Evolutionary conservation across 441 rosid species (phyloP), one percentile per base, ranked within the genome.

Genomic region (Sinapis alba): DNA sequence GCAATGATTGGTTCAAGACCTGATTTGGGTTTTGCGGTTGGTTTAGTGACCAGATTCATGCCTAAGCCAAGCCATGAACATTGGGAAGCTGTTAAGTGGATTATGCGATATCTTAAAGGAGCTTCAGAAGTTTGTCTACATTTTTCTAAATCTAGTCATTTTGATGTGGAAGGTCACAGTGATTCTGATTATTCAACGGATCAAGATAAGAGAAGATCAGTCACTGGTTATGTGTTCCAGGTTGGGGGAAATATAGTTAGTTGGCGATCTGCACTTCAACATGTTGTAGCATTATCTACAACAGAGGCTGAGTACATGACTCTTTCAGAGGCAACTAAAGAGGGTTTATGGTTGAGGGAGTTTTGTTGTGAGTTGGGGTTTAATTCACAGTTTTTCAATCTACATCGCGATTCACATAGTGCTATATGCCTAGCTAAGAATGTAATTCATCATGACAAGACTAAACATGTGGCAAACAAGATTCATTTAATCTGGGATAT

Each of bases 81-180:
- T 24, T 57, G 32, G 32, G 18, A 1, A 4, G 34, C 0, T 0
- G 34, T 57, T 0, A 57, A 24, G 1, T 57, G 34, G 62, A 6
- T 24, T 1, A 0, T 57, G 0, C 24, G 10, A 18, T 57, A 21
- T 6, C n/a, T n/a, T n/a, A n/a, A n/a, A n/a, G n/a, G n/a, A n/a
- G n/a, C n/a, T n/a, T n/a, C n/a, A n/a, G n/a, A 12, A 0, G 9
- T 56, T 0, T 20, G 16, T 1, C 3, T 23, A 0, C 5, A 6
- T 0, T 56, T 20, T 9, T 3, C 15, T 3, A 56, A n/a, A n/a
- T n/a, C n/a, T n/a, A 24, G 3, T 2, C 15, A 57, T 1, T 19
- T 23, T 3, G 9, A 56, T 0, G 2, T 56, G 0, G 16, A 12
- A 0, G 62, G 32, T 0, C 23, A 0, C 1, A 5, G 32, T 23